Conservation (phyloP, 495 filamentous ascomycete species). For the Aspergillus leporis region DNA sequence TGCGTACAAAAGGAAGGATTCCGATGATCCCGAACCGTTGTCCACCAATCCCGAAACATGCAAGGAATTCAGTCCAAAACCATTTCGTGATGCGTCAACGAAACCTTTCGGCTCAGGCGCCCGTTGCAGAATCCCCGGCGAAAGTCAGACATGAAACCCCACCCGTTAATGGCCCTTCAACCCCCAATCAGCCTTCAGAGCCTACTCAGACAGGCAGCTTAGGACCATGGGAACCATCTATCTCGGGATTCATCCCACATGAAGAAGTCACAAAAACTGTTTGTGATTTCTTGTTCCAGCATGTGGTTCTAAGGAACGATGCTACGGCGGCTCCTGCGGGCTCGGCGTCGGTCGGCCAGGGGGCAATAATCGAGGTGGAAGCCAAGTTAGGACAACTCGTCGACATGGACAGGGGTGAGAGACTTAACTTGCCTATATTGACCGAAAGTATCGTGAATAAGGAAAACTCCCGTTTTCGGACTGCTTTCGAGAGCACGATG, state of each 20-base stretch:
- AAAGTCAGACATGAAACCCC: slow-evolving; percentile 16
- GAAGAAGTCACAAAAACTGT: slow-evolving; percentile 67
- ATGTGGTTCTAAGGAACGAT: slow-evolving; percentile 62
- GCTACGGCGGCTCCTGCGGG: slow-evolving; percentile 46
- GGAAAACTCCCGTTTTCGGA: slow-evolving; percentile 45
- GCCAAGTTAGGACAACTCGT: slow-evolving; percentile 84
- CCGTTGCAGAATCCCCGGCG: slow-evolving; percentile 16
- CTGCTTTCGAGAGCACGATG: slow-evolving; percentile 79
- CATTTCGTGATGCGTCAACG: slow-evolving; percentile 30
- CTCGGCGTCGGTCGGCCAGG: slow-evolving; percentile 53
- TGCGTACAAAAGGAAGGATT: slow-evolving; percentile 36
- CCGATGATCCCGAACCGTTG: slow-evolving; percentile 40
- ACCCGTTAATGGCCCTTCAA: slow-evolving; percentile 9
- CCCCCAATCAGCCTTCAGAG: slow-evolving; percentile 20
- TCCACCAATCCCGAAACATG: slow-evolving; percentile 38
- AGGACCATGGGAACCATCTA: slow-evolving; percentile 73
- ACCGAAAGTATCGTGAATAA: slow-evolving; percentile 67
- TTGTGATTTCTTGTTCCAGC: slow-evolving; percentile 71
- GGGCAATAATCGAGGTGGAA: slow-evolving; percentile 84
- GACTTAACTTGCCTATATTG: slow-evolving; percentile 61
- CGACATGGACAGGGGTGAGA: slow-evolving; percentile 65
- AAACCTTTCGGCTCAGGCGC: slow-evolving; percentile 22
- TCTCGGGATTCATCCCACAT: slow-evolving; percentile 62
- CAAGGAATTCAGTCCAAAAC: slow-evolving; percentile 25
- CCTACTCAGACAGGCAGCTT: slow-evolving; percentile 35